phyloP scores from a whole-genome alignment of 768 basidiomycete species.

The Boletus subparvulus region DNA sequence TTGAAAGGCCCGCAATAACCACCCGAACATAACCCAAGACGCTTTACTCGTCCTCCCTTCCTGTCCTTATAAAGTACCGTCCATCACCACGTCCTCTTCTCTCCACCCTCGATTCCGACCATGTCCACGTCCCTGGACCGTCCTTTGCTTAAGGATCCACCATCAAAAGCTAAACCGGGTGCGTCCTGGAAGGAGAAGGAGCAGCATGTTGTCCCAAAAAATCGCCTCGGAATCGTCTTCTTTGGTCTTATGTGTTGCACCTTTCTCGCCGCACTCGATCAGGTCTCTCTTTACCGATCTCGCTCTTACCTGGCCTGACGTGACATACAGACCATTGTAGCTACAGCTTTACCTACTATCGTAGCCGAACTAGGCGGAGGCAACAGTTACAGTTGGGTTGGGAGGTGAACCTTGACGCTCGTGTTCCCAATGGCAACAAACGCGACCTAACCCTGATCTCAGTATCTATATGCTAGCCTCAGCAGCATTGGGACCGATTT shows the following conservation, averaged over 20 bases:
- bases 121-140: constrained; percentile 7
- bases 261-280: constrained; percentile 51
- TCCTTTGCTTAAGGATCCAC: neutral
- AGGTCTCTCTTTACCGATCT: constrained; percentile 25
- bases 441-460: neutral
- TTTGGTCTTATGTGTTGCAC: constrained; percentile 43
- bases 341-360: constrained; percentile 52
- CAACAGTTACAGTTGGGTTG: constrained; percentile 50
- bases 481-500: constrained; percentile 42
- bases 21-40: no score
- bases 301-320: neutral
- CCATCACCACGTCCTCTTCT: neutral
- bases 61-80: neutral
- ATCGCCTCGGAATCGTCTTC: constrained; percentile 43
- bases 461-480: constrained; percentile 50
- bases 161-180: constrained; percentile 22
- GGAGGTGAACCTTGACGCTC: constrained; percentile 31
- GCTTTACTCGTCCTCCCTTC: neutral
- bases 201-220: constrained; percentile 43
- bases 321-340: constrained; percentile 41
- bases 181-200: constrained; percentile 41
- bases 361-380: constrained; percentile 44
- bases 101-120: neutral
- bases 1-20: no score
- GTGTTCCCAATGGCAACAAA: neutral